phyloP scores from a whole-genome alignment of 768 basidiomycete genomes.

The Hygrocybe coccinea region DNA sequence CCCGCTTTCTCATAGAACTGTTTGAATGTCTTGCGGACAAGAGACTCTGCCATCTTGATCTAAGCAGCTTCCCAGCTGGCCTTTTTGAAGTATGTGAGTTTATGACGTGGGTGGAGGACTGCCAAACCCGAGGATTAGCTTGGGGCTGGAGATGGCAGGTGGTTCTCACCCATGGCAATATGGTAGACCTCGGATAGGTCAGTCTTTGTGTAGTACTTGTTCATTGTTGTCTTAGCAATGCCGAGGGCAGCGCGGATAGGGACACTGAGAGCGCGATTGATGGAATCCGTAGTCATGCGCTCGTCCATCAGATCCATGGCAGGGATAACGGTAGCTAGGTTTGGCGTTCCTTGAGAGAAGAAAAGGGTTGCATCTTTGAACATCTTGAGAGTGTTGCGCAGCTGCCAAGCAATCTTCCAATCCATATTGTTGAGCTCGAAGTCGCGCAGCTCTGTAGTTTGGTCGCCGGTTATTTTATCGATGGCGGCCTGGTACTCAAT shows the following conservation, averaged over 20 bases:
- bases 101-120: slow-evolving; percentile 30
- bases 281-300: slow-evolving; percentile 14
- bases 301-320: slow-evolving; percentile 27
- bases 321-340: slow-evolving; percentile 23
- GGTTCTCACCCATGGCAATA: slow-evolving; percentile 27
- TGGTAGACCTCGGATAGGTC: slow-evolving; percentile 28
- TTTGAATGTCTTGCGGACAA: slow-evolving; percentile 12
- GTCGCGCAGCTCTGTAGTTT: slow-evolving; percentile 8
- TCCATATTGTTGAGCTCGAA: slow-evolving; percentile 17
- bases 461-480: slow-evolving; percentile 18
- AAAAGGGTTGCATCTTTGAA: slow-evolving; percentile 21
- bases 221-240: slow-evolving; percentile 25
- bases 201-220: slow-evolving; percentile 30
- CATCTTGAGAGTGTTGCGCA: slow-evolving; percentile 25
- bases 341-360: slow-evolving; percentile 21
- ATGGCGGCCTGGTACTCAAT: slow-evolving; percentile 24
- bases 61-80: slow-evolving; percentile 24
- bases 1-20: neutral
- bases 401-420: slow-evolving; percentile 25
- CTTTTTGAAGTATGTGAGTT: slow-evolving; percentile 25
- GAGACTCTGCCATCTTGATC: slow-evolving; percentile 19
- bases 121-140: neutral
- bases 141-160: no score
- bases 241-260: slow-evolving; percentile 21
- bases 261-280: slow-evolving; percentile 7